Percentiles rank a stretch among this genome's conserved stretches.
Evolutionary conservation across 2,329 filamentous ascomycete genomes (phyloP).

Genomic region (Fusarium transvaalense): DNA sequence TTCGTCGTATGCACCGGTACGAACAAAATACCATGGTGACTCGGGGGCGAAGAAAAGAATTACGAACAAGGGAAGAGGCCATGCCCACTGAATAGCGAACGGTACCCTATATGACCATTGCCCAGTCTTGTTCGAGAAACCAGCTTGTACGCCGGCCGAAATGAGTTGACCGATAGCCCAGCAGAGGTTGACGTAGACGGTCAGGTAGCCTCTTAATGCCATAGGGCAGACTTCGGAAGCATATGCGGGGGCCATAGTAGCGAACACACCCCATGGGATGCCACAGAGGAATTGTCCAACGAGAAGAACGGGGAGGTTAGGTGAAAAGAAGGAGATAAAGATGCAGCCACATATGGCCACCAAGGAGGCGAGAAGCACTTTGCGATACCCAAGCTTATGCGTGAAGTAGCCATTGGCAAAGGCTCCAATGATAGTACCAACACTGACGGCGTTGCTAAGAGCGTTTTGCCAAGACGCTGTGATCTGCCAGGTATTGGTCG

Average conservation of each 20-base stretch:
- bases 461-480: constrained; percentile 31
- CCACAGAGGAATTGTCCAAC: constrained; percentile 62
- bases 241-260: constrained; percentile 58
- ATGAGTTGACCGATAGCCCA: constrained; percentile 59
- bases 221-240: constrained; percentile 61
- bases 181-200: constrained; percentile 59
- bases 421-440: constrained; percentile 37
- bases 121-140: constrained; percentile 33
- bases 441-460: constrained; percentile 27
- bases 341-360: constrained; percentile 42
- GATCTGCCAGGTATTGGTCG: constrained; percentile 18
- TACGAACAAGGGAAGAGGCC: constrained; percentile 49
- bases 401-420: constrained; percentile 45
- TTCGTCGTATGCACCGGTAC: constrained; percentile 46
- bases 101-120: constrained; percentile 55
- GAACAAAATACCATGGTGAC: constrained; percentile 53
- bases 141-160: constrained; percentile 51
- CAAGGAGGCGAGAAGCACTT: constrained; percentile 62
- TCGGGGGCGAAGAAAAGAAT: constrained; percentile 51
- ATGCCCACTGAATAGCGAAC: constrained; percentile 56
- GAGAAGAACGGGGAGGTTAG: constrained; percentile 56
- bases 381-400: constrained; percentile 50
- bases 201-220: constrained; percentile 57
- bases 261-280: constrained; percentile 60
- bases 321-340: constrained; percentile 53